These are phyloP conservation scores for Lecanicillium sp. DNA, from an alignment of 2,329 filamentous ascomycete species.

Conservation along the genomic window DNA sequence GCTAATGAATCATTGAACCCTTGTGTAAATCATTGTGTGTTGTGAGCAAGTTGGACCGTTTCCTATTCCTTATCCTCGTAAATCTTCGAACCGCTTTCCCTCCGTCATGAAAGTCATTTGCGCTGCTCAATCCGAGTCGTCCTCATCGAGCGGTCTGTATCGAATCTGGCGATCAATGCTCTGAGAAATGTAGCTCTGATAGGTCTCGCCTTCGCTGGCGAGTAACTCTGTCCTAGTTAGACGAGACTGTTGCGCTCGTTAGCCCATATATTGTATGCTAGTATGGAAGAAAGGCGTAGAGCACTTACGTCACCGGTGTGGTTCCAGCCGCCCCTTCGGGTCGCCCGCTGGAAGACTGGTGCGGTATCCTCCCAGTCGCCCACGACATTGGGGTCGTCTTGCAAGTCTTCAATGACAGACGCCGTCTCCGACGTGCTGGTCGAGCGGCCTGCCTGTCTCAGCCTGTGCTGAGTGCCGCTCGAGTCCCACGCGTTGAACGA, in stretches of 20 bases:
- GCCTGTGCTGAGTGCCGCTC: not conserved
- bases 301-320: not conserved
- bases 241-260: not conserved
- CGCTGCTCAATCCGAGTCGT: conserved; percentile 3
- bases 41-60: too few relatives aligned
- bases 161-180: not conserved
- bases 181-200: not conserved
- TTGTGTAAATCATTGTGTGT: too few relatives aligned
- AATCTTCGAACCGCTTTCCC: too few relatives aligned
- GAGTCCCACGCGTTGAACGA: conserved; percentile 6
- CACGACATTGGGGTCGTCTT: conserved; percentile 2
- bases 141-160: not conserved
- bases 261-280: not conserved
- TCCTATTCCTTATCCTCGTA: too few relatives aligned
- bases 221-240: conserved; percentile 1
- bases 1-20: too few relatives aligned
- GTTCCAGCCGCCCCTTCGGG: not conserved
- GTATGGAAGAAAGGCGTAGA: too few relatives aligned
- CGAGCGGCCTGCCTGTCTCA: too few relatives aligned
- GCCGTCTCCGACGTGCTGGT: too few relatives aligned
- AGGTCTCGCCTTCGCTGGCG: not conserved
- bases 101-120: too few relatives aligned
- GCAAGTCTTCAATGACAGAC: too few relatives aligned
- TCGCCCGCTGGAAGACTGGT: not conserved
- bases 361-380: not conserved